phyloP scores from a whole-genome alignment of 306 rosid genomes.

The Quercus bicolor region DNA sequence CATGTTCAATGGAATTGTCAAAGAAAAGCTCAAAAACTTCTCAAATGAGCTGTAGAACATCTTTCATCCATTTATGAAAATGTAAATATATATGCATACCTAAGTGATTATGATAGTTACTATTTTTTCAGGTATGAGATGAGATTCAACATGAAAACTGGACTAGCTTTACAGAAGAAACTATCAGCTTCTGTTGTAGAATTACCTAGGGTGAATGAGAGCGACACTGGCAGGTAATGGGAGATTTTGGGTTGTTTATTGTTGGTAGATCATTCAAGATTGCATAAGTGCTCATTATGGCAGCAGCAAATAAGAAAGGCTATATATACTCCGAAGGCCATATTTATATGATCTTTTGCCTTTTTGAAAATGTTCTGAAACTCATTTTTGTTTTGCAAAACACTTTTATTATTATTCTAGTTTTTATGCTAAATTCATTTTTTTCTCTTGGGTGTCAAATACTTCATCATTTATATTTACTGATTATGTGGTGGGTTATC shows the following conservation, averaged over 20 bases:
- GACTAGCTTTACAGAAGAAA: slow-evolving; percentile 71
- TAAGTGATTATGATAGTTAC: slow-evolving; percentile 18
- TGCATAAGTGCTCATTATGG: not conserved
- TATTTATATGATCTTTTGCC: not conserved
- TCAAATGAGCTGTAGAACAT: slow-evolving; percentile 65
- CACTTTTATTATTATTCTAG: not conserved
- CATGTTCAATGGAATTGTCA: too few relatives aligned
- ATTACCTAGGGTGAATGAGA: slow-evolving; percentile 91
- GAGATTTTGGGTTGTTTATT: not conserved
- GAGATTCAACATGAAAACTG: slow-evolving; percentile 82
- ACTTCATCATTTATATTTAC: slow-evolving; percentile 5
- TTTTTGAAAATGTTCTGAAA: not conserved
- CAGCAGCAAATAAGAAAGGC: not conserved
- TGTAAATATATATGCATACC: not conserved
- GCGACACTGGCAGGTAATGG: slow-evolving; percentile 82
- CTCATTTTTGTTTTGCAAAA: not conserved
- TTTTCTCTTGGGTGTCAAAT: not conserved
- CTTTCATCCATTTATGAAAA: slow-evolving; percentile 9
- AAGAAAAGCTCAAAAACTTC: slow-evolving; percentile 71
- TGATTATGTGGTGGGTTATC: slow-evolving; percentile 16
- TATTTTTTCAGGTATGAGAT: slow-evolving; percentile 71
- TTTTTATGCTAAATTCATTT: not conserved
- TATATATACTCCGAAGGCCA: not conserved
- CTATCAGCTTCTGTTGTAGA: slow-evolving; percentile 74
- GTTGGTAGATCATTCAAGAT: not conserved